phyloP scores from a whole-genome alignment of 345 rosid genomes.

The Lagerstroemia speciosa region DNA sequence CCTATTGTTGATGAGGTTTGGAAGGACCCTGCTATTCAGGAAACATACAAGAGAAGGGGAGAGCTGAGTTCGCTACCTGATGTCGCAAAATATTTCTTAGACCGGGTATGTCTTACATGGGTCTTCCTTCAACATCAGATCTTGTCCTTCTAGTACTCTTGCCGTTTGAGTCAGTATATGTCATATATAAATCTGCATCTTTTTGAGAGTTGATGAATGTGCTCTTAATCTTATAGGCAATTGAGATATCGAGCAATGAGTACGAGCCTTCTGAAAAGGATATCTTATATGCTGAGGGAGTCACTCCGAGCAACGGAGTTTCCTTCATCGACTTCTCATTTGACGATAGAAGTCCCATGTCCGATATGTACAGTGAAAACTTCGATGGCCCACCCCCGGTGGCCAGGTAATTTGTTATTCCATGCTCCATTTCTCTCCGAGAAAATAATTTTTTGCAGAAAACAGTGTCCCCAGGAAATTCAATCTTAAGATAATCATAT shows the following conservation, averaged over 20 bases:
- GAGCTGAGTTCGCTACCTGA: slow-evolving; percentile 40
- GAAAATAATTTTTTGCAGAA: neutral
- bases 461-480: neutral
- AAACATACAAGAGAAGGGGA: slow-evolving; percentile 49
- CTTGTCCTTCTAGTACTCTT: neutral
- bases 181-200: neutral
- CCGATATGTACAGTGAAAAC: slow-evolving; percentile 34
- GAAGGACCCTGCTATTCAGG: slow-evolving; percentile 57
- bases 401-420: slow-evolving; percentile 22
- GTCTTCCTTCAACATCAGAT: neutral
- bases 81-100: slow-evolving; percentile 49
- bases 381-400: slow-evolving; percentile 27
- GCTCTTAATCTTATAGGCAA: slow-evolving; percentile 25
- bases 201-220: neutral
- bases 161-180: neutral
- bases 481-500: neutral
- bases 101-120: slow-evolving; percentile 23
- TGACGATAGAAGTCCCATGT: slow-evolving; percentile 48
- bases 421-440: neutral
- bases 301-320: slow-evolving; percentile 45
- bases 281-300: slow-evolving; percentile 52
- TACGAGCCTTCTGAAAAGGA: slow-evolving; percentile 54
- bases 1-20: slow-evolving; percentile 50
- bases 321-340: slow-evolving; percentile 48
- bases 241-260: slow-evolving; percentile 55